These are phyloP conservation scores for Holtermannia corniformis DNA, from an alignment of 768 basidiomycete species.

Conservation along the genomic window DNA sequence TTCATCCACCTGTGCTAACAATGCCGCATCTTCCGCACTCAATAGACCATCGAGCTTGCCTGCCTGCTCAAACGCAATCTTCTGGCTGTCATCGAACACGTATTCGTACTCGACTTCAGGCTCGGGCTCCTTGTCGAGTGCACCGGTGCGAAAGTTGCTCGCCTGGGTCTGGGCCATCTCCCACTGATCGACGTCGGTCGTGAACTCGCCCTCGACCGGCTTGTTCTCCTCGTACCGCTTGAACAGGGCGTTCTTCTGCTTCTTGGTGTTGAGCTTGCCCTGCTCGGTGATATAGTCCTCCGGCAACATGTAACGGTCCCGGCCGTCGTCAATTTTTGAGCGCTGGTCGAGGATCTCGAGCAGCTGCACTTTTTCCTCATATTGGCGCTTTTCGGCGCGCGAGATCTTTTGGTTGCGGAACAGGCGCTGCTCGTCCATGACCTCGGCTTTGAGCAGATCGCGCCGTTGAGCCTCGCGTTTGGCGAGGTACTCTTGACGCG, in stretches of 20 bases:
- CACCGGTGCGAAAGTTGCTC: constrained; percentile 81
- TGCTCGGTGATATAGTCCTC: constrained; percentile 98
- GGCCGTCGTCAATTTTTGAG: constrained; percentile 86
- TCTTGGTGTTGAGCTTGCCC: constrained; percentile 95
- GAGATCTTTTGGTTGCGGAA: constrained; percentile 87
- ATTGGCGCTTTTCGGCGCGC: constrained; percentile 66
- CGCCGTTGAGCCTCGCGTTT: constrained; percentile 95
- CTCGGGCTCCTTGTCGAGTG: constrained; percentile 74
- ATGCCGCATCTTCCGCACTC: constrained; percentile 72
- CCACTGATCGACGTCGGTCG: constrained; percentile 97
- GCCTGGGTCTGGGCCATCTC: constrained; percentile 82
- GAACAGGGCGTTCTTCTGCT: constrained; percentile 84
- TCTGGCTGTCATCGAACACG: constrained; percentile 96
- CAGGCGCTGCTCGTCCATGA: constrained; percentile 83
- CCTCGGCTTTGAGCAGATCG: constrained; percentile 82
- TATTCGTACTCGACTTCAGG: constrained; percentile 80
- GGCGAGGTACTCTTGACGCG: constrained; percentile 88
- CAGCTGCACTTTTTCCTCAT: constrained; percentile 85
- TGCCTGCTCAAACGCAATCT: constrained; percentile 90
- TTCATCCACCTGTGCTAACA: constrained; percentile 81
- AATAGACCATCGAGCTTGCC: constrained; percentile 54
- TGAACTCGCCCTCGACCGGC: constrained; percentile 74
- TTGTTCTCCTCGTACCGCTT: constrained; percentile 77
- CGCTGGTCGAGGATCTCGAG: constrained; percentile 86
- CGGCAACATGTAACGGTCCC: constrained; percentile 90